Evolutionary conservation across 345 rosid species (phyloP), one percentile per base, ranked within the genome.

Genomic region (Pugionium cornutum): DNA sequence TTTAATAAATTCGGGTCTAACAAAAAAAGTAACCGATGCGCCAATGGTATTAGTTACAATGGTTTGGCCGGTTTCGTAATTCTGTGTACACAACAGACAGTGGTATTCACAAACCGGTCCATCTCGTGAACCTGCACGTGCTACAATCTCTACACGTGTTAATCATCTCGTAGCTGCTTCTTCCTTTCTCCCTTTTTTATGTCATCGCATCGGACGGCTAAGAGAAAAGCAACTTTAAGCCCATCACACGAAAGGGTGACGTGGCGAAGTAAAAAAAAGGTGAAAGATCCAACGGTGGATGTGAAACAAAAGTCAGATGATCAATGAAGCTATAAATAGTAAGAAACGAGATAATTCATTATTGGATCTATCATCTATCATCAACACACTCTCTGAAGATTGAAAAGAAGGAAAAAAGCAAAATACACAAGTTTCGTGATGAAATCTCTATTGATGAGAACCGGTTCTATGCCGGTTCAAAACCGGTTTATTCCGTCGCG

Each of bases 361-460:
- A 9, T 11, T 11, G 40, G 65, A 31, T 31, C 2, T 44, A 37
- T 18, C 18, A 18, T 18, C 18, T 1, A 43, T 63, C 4, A 37
- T 50, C 30, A 50, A 50, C 10, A 51, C 64, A 54, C 64, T 7
- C 69, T 63, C 44, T 1, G 28, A 64, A 52, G 45, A 43, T 33
- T 10, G n/a, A 25, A 32, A 37, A 44, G 32, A 57, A 35, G 44
- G 50, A 5, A 4, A 59, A 4, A 3, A 4, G 1, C 3, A 29
- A 49, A 9, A 18, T 26, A 18, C 18, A 49, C 4, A 69, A 61
- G 41, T 43, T 70, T 36, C 27, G 71, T 70, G 58, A 91, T 88
- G 98, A 78, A 83, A 68, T 74, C 83, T 61, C 41, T 68, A 59
- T 58, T 87, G 43, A 7, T 83, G 30, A 74, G 95, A 75, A 76